Conservation (phyloP, 2,329 filamentous ascomycete species). For the Xylaria sp. region DNA sequence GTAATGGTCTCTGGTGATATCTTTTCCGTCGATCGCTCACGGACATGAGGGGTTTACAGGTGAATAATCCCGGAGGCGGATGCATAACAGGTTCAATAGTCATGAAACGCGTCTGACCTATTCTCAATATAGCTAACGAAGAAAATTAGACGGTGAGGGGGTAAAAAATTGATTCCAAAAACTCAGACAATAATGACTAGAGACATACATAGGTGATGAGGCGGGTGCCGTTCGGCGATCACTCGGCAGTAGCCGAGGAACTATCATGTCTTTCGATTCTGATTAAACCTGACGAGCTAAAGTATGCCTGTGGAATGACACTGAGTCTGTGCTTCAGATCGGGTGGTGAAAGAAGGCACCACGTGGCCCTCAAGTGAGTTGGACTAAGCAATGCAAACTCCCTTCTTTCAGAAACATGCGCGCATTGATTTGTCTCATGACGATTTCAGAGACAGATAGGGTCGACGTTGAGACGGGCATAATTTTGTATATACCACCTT, state of each 20-base stretch:
- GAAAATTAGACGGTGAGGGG: background rate
- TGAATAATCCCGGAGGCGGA: background rate
- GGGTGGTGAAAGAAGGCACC: slow-evolving; percentile 28
- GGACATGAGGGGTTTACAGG: background rate
- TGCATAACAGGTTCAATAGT: background rate
- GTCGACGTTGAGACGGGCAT: slow-evolving; percentile 19
- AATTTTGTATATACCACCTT: background rate
- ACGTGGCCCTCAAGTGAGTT: slow-evolving; percentile 31
- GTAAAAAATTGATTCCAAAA: background rate
- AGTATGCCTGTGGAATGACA: slow-evolving; percentile 12
- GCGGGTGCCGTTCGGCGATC: slow-evolving; percentile 17
- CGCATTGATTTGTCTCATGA: slow-evolving; percentile 16
- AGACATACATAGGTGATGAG: slow-evolving; percentile 15
- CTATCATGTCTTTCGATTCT: slow-evolving; percentile 5
- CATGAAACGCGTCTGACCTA: background rate
- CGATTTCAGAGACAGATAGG: background rate
- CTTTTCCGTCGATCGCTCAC: too few species aligned
- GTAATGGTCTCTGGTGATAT: background rate
- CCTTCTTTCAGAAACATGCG: slow-evolving; percentile 26
- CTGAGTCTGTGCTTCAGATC: slow-evolving; percentile 17
- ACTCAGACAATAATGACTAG: background rate
- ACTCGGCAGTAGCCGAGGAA: slow-evolving; percentile 29
- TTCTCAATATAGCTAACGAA: background rate
- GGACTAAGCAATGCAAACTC: slow-evolving; percentile 17
- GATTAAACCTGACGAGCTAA: slow-evolving; percentile 3